Evolutionary conservation across 2,329 filamentous ascomycete species (phyloP), one percentile per base, ranked within the genome.

Genomic region (Ceratocystis papillata): DNA sequence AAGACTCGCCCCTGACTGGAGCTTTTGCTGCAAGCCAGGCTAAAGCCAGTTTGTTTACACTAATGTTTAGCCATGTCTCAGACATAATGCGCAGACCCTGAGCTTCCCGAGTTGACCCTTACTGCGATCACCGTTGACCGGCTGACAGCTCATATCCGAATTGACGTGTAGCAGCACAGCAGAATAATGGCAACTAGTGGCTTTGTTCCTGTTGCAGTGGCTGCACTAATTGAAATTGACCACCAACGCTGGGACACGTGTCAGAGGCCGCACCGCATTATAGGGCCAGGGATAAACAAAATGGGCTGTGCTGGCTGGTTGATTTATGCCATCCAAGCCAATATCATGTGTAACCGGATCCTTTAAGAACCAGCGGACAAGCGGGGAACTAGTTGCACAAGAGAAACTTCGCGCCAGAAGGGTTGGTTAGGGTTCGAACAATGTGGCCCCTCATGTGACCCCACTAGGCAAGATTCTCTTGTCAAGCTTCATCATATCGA

Each of bases 371-470:
- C 0, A 12, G 46, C n/a, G 37, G 46, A 64, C 6, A 53, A 22
- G 22, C 1, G 28, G 12, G 53, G 3, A 12, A 5, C 1, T 30
- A 4, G 53, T 30, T 30, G 12, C 25, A 28, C 53, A 30, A 30
- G 7, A 53, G 3, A 15, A 7, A 10, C 15, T 17, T n/a, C 17
- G 0, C 4, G 4, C 17, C 6, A 33, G 7, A 5, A 46, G 64
- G 25, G 8, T 30, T n/a, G 8, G 22, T 12, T 50, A 66, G 59
- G 64, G 64, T 63, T 66, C 17, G 0, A 10, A 7, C 3, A 25
- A 55, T 5, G 25, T n/a, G 45, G 33, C 22, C 57, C 55, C 59
- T 53, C 64, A 66, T 66, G 64, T 66, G 64, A 66, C 59, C 30
- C 25, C 12, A 30, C 28, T 48, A 62, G n/a, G 59, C 62, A 48